Base-by-base conservation (phyloP, 75 land plant genomes). In the Chamaecyparis obtusa region DNA sequence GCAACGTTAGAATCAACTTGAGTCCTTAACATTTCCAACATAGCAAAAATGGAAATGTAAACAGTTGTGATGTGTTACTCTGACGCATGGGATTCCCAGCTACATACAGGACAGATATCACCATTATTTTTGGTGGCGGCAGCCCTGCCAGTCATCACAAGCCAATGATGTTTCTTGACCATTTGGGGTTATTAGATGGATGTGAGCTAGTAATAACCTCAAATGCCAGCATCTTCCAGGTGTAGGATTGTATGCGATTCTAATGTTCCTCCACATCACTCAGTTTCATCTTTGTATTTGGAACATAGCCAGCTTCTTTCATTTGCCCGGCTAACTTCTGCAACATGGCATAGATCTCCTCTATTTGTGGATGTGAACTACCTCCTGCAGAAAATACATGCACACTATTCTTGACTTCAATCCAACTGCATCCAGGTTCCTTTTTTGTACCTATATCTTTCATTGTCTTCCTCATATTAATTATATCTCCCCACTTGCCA, bases 381-480 rank as follows among this genome's bases (percentile, higher is more conserved):
- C 83, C 75, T 37, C 85, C 88, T 32, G 37, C 64, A 85, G 64
- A 48, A 56, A 88, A 85, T 1, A 85, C 87, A n/a, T 85, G 86
- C 19, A 88, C 89, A n/a, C 81, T 85, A 85, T 85, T 85, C 85
- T 74, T 85, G 19, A 85, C 37, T 76, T 88, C 89, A 74, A 88
- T 74, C 86, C 89, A 88, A 55, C 86, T 85, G 54, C 86, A 85
- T 71, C 86, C 89, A 46, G 89, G 89, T 75, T 88, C 82, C 64
- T 88, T 88, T 39, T 85, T 85, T 36, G 76, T 43, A 37, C 74
- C 33, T 37, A 1, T 24, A 6, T 44, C 37, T 44, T 85, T 84
- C 86, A 72, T 88, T 27, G 41, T 51, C 41, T 85, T 75, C 74
- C 86, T 85, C 32, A 88, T 48, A 33, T 85, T 71, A 41, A 49